These are phyloP conservation scores for Citrullus amarus DNA, from an alignment of 306 rosid genomes.

Conservation along the genomic window DNA sequence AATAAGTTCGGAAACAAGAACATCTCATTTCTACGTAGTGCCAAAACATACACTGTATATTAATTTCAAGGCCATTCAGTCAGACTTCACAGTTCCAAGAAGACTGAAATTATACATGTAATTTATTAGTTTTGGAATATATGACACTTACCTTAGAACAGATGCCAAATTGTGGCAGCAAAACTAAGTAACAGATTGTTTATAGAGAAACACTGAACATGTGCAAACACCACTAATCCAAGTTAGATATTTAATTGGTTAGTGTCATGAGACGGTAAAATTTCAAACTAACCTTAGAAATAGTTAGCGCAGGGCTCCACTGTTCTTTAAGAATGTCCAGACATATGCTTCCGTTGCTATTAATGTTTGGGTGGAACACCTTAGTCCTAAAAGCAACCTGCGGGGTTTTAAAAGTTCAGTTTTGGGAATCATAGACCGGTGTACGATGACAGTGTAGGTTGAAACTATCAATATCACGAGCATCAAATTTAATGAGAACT, in stretches of 20 bases:
- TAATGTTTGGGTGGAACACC: slow-evolving; percentile 93
- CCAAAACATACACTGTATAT: not conserved
- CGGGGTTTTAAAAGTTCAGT: slow-evolving; percentile 4
- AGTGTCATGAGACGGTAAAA: not conserved
- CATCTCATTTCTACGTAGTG: not conserved
- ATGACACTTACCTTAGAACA: not conserved
- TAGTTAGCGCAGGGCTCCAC: slow-evolving; percentile 83
- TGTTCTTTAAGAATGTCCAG: slow-evolving; percentile 86
- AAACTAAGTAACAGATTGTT: not conserved
- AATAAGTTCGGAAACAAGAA: not conserved
- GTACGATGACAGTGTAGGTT: not conserved
- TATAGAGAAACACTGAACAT: not conserved
- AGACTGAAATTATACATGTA: not conserved
- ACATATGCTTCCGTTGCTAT: slow-evolving; percentile 81
- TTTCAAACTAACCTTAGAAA: slow-evolving; percentile 55
- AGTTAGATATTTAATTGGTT: not conserved
- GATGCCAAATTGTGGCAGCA: not conserved
- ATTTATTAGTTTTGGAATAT: not conserved
- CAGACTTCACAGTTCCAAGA: not conserved
- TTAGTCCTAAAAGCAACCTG: slow-evolving; percentile 91
- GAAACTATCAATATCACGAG: not conserved
- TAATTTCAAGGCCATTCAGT: not conserved
- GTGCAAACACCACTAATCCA: not conserved
- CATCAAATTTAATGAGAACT: not conserved
- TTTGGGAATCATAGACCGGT: not conserved